Evolutionary conservation across 805 yeast genomes (phyloP).

Genomic region (Candida taoyuanica): DNA sequence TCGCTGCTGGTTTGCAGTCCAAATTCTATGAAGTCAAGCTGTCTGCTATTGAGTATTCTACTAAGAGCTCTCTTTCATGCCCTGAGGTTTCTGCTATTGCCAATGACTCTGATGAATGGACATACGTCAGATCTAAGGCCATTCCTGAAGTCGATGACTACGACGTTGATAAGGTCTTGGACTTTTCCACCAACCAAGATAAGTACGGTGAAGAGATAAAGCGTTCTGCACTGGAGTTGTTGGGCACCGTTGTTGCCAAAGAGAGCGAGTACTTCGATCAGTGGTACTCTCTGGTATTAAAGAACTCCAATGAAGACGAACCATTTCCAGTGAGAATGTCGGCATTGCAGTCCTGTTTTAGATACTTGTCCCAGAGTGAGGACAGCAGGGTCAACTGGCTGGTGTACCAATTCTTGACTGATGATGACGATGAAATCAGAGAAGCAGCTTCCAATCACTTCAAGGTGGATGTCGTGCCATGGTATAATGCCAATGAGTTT

Average conservation of each 20-base stretch:
- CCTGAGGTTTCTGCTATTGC: slow-evolving; percentile 21
- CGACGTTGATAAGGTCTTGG: slow-evolving; percentile 24
- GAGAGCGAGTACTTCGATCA: slow-evolving; percentile 27
- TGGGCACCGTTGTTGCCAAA: slow-evolving; percentile 40
- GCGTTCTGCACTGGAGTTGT: slow-evolving; percentile 44
- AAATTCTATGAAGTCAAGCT: slow-evolving; percentile 42
- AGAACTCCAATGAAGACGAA: slow-evolving; percentile 34
- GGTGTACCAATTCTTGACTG: slow-evolving; percentile 42
- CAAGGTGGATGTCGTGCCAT: slow-evolving; percentile 33
- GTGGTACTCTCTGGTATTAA: slow-evolving; percentile 13
- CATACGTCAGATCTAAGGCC: slow-evolving; percentile 40
- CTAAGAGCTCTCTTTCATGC: slow-evolving; percentile 5
- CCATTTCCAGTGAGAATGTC: slow-evolving; percentile 44
- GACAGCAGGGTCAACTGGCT: slow-evolving; percentile 23
- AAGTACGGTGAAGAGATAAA: slow-evolving; percentile 42
- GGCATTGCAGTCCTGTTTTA: slow-evolving; percentile 39
- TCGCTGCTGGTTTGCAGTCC: slow-evolving; percentile 35
- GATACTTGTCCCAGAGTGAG: slow-evolving; percentile 19
- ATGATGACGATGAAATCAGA: slow-evolving; percentile 66
- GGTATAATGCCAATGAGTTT: slow-evolving; percentile 29
- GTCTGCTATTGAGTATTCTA: slow-evolving; percentile 34
- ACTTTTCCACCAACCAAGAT: slow-evolving; percentile 29
- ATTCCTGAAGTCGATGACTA: slow-evolving; percentile 22
- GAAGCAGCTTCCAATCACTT: slow-evolving; percentile 40
- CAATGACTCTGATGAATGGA: slow-evolving; percentile 32